Conservation (phyloP, 2,329 filamentous ascomycete genomes). For the Ceratocystis colombiana region DNA sequence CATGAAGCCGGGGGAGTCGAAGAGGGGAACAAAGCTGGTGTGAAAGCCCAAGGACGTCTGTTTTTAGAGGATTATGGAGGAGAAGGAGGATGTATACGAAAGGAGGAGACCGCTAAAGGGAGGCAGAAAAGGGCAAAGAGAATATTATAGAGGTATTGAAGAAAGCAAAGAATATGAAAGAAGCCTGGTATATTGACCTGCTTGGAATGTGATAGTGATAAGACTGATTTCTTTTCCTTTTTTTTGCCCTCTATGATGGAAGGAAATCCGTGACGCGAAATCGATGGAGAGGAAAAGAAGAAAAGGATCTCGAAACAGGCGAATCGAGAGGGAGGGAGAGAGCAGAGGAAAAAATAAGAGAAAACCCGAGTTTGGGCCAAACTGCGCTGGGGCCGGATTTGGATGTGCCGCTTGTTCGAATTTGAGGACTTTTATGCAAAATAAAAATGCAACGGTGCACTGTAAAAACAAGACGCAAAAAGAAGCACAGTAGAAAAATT, state of each 20-base stretch:
- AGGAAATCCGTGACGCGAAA: not conserved
- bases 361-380: conserved; percentile 12
- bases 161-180: not conserved
- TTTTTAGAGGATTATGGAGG: not conserved
- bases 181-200: not conserved
- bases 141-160: not conserved
- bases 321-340: conserved; percentile 6
- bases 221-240: not conserved
- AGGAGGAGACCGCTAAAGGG: not conserved
- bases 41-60: no score
- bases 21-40: not conserved
- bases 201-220: not conserved
- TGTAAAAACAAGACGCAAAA: not conserved
- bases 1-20: conserved; percentile 40
- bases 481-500: not conserved
- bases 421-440: conserved; percentile 15
- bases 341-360: conserved; percentile 9
- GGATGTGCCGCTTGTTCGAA: conserved; percentile 16
- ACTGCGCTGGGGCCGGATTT: conserved; percentile 14
- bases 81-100: not conserved
- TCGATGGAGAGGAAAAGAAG: conserved; percentile 1
- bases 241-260: not conserved
- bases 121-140: not conserved
- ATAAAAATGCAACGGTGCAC: not conserved
- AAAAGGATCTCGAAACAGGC: not conserved